Evolutionary conservation across 2,329 filamentous ascomycete genomes (phyloP).

Genomic region (Cladosporium sp.): DNA sequence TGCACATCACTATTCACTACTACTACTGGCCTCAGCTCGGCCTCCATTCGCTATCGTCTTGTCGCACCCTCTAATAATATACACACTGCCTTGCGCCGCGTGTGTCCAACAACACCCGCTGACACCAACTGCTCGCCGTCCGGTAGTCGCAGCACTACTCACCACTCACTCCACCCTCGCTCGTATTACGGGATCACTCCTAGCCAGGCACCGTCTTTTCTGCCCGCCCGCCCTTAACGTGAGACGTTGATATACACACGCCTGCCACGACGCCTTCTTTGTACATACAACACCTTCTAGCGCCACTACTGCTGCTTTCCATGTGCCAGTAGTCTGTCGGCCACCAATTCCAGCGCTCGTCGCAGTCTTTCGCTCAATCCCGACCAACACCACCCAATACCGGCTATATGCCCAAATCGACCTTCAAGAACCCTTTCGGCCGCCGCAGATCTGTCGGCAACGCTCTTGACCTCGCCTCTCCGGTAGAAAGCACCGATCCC

Average conservation of each 20-base stretch:
- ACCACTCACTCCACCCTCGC: conserved; percentile 14
- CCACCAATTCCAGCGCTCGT: conserved; percentile 6
- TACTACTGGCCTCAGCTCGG: not conserved
- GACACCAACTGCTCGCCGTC: not conserved
- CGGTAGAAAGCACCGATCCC: conserved; percentile 21
- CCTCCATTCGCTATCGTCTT: not conserved
- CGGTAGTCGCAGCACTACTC: not conserved
- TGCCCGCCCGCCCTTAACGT: conserved; percentile 11
- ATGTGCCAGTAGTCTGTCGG: conserved; percentile 21
- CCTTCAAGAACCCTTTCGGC: conserved; percentile 53
- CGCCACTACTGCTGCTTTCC: conserved; percentile 15
- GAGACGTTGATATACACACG: conserved; percentile 17
- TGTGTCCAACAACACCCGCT: not conserved
- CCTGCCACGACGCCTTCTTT: conserved; percentile 16
- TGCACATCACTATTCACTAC: not conserved
- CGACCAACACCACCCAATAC: conserved; percentile 22
- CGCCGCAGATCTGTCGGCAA: conserved; percentile 56
- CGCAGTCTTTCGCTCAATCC: conserved; percentile 14
- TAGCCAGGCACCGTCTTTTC: conserved; percentile 18
- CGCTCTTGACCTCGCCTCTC: conserved; percentile 42
- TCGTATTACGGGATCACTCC: conserved; percentile 15
- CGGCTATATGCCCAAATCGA: conserved; percentile 51
- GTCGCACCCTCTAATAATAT: not conserved
- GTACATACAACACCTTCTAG: conserved; percentile 21
- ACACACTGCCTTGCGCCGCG: no score